Conservation (phyloP, 148 eudicot genomes). For the Rhododendron mucronatum region DNA sequence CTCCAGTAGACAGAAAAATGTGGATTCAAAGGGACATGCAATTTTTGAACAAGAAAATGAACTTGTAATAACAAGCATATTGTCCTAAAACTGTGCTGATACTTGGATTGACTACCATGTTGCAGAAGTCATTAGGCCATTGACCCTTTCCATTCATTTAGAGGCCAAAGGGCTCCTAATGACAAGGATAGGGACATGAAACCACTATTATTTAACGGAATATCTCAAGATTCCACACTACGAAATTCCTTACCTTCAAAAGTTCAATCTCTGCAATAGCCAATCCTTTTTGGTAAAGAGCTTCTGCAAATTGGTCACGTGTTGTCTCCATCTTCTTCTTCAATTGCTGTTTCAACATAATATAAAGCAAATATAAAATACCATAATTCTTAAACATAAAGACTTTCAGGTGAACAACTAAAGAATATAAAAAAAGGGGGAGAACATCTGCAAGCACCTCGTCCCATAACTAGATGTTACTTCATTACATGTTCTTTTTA, state of each 20-base stretch:
- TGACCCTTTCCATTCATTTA: neutral
- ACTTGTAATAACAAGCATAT: neutral
- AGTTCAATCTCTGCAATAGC: constrained; percentile 69
- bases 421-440: neutral
- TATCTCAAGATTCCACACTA: neutral
- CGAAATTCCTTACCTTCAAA: constrained; percentile 44
- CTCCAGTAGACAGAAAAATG: neutral
- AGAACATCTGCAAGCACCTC: constrained; percentile 3
- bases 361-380: neutral
- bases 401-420: neutral
- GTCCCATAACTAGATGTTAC: neutral
- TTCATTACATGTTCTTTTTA: neutral
- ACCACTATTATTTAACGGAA: neutral
- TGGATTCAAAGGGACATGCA: neutral
- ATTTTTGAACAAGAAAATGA: neutral
- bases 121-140: neutral
- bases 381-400: neutral
- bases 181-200: constrained; percentile 7
- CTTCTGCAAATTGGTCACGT: constrained; percentile 80
- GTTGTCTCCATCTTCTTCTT: constrained; percentile 83
- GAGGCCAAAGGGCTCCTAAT: neutral
- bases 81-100: neutral
- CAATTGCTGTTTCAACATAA: constrained; percentile 35
- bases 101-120: neutral
- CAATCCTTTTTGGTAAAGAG: constrained; percentile 89